Evolutionary conservation across 106 monocot species (phyloP), one percentile per base, ranked within the genome.

Genomic region (Acanthochlamys bracteata): DNA sequence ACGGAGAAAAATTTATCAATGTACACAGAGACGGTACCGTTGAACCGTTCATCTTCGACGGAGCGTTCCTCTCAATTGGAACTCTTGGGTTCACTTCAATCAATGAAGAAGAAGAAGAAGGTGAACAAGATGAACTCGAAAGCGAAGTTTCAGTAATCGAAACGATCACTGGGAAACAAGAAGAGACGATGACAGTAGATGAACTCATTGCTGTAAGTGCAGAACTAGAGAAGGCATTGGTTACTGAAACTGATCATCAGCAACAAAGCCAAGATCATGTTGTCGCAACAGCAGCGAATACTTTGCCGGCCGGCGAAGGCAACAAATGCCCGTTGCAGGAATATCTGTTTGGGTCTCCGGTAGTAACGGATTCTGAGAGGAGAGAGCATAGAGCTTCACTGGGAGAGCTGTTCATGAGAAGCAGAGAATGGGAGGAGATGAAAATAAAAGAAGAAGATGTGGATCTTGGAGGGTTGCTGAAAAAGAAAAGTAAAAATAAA

Each of bases 31-130:
- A n/a, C n/a, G n/a, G 33, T 6, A 33, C 4, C 33, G 33, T 33
- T 33, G 33, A 33, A 4, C 65, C 68, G 16, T 41, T 69, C 15
- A 69, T 73, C 43, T 70, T 80, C 40, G 65, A 68, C 24, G 33
- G 33, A 3, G 33, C 33, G 33, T 74, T 92, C 40, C 91, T 92
- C 51, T 49, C 81, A 39, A 92, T 92, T 13, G 91, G 86, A 42
- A 92, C 91, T 3, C 76, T 92, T 8, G 84, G 86, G 10, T 42
- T 71, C 20, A 39, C 9, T 10, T 54, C 76, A 4, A 55, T 80
- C 23, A 67, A 60, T 17, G 61, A 63, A 24, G 39, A 15, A 12
- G 64, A 43, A 19, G 51, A 53, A 19, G 20, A n/a, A 41, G 63
- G 11, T 22, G 67, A 69, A 0, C 67, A 60, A 13, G 66, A 66